Percentiles rank a stretch among this genome's conserved stretches.
phyloP scores from a whole-genome alignment of 306 rosid genomes.

The Medicago lupulina region DNA sequence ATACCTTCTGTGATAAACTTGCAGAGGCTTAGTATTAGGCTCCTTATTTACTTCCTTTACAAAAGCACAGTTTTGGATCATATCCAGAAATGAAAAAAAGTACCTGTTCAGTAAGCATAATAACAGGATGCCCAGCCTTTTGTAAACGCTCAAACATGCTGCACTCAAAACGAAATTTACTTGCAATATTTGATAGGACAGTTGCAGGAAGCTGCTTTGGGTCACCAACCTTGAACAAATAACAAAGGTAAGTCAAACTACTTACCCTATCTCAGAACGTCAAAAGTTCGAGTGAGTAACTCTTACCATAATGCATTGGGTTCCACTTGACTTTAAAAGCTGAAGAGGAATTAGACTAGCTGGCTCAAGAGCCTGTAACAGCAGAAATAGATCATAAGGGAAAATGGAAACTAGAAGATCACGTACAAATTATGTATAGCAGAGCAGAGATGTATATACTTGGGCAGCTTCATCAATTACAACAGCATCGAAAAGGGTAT shows the following conservation, averaged over 20 bases:
- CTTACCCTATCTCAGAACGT: conserved; percentile 34
- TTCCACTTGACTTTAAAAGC: conserved; percentile 82
- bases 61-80: conserved; percentile 29
- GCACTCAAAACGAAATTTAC: conserved; percentile 82
- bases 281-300: conserved; percentile 25
- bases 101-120: conserved; percentile 94
- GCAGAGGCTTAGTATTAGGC: neutral
- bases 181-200: conserved; percentile 85
- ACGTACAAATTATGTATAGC: conserved; percentile 31
- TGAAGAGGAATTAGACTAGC: conserved; percentile 97
- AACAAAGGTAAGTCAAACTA: conserved; percentile 47
- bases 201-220: conserved; percentile 99
- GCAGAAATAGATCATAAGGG: conserved; percentile 39
- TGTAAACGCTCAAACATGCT: conserved; percentile 99
- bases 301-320: conserved; percentile 88
- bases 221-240: conserved; percentile 87
- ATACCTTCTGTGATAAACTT: neutral
- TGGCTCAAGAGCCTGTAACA: conserved; percentile 91
- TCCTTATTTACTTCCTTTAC: neutral
- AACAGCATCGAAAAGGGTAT: conserved; percentile 86
- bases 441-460: conserved; percentile 57
- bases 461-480: conserved; percentile 98
- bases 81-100: conserved; percentile 26
- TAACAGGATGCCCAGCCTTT: conserved; percentile 92
- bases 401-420: conserved; percentile 32